phyloP scores from a whole-genome alignment of 371 early-diverging fungal species.

The Mortierella sp. region DNA sequence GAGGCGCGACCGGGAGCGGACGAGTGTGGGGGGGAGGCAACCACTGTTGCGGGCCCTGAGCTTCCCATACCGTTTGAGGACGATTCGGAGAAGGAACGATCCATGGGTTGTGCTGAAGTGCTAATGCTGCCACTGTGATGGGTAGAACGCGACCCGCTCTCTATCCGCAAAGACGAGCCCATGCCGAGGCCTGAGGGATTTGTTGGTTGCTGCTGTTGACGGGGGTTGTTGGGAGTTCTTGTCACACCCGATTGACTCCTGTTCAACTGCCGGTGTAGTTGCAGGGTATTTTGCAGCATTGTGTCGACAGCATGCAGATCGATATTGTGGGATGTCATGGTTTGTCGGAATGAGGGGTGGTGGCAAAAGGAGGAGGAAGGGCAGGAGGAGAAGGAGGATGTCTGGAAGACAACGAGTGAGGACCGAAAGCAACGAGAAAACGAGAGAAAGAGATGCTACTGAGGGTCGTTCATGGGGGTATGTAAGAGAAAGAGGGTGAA shows the following conservation, averaged over 20 bases:
- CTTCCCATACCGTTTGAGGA: constrained; percentile 4
- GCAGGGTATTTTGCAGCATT: constrained; percentile 28
- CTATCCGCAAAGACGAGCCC: not conserved
- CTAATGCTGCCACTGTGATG: not conserved
- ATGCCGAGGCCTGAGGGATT: not conserved
- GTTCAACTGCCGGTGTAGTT: constrained; percentile 21
- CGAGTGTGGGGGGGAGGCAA: constrained; percentile 14
- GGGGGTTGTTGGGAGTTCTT: not conserved
- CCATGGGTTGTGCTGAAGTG: not conserved
- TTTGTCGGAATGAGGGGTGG: not conserved
- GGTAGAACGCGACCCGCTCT: not conserved
- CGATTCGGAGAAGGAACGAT: not conserved
- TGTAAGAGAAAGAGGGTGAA: not conserved
- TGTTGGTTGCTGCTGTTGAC: constrained; percentile 7
- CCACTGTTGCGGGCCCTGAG: not conserved
- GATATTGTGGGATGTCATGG: constrained; percentile 27
- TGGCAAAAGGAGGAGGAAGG: not conserved
- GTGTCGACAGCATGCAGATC: constrained; percentile 23
- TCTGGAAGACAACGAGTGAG: not conserved
- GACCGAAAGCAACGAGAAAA: not conserved
- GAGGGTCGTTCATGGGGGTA: constrained; percentile 2
- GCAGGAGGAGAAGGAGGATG: not conserved
- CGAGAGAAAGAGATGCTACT: not conserved
- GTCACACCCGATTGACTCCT: constrained; percentile 13
- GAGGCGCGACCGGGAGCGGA: not conserved